phyloP scores from a whole-genome alignment of 768 basidiomycete genomes.

The Russula sp. region DNA sequence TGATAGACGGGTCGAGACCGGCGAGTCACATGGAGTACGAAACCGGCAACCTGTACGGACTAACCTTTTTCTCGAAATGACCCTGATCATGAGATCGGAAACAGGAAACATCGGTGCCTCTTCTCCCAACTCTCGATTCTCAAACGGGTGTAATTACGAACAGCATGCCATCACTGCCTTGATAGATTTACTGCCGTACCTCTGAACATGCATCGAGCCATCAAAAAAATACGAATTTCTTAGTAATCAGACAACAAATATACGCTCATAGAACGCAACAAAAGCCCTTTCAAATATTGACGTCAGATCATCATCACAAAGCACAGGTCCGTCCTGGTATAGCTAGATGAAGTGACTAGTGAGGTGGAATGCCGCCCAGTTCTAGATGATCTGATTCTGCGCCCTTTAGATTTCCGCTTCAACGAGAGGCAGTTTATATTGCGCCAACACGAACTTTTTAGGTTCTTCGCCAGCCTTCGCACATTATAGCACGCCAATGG shows the following conservation, averaged over 20 bases:
- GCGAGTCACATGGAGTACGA: background rate
- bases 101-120: background rate
- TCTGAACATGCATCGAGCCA: background rate
- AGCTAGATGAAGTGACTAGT: conserved; percentile 1
- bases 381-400: background rate
- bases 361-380: background rate
- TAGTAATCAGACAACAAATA: background rate
- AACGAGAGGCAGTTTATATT: background rate
- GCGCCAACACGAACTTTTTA: background rate
- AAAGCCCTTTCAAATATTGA: background rate
- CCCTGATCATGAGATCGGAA: background rate
- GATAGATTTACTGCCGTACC: background rate
- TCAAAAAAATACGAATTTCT: background rate
- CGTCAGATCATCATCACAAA: background rate
- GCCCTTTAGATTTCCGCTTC: background rate
- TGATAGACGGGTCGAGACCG: conserved; percentile 2
- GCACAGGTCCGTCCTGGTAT: background rate
- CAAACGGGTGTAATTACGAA: background rate
- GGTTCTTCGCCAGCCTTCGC: background rate
- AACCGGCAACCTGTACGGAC: background rate
- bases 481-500: background rate
- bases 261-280: background rate
- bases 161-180: background rate
- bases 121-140: background rate
- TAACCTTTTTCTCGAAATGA: conserved; percentile 10